Base-by-base conservation (phyloP, 768 basidiomycete species). In the Serendipita sp. region DNA sequence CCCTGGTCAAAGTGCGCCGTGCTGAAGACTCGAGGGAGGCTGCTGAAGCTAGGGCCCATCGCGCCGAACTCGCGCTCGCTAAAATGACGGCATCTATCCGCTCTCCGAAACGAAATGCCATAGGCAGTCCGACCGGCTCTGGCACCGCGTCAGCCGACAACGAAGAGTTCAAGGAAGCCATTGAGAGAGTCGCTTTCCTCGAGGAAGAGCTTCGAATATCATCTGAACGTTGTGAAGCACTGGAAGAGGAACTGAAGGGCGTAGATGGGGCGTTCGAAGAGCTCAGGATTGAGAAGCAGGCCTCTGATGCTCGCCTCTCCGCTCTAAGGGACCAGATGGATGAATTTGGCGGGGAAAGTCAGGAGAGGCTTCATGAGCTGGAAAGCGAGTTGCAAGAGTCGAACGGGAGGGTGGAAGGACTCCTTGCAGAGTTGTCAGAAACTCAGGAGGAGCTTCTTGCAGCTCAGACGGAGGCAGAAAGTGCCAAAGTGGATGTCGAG, bases 1-100 rank as follows among this genome's bases (percentile, higher is more conserved):
- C 65, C 48, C 44, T 54, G 18, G 34, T 44, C 51, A 34, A 63
- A 56, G 30, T 54, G 52, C 46, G 58, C 13, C 35, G 79, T 86
- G 38, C 83, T 82, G 0, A 77, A 78, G 67, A 85, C 85, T 69
- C 85, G 85, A 0, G 87, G 89, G 68, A 75, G 72, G 32, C 79
- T 81, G 11, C 74, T 89, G 62, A 85, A 44, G 41, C 62, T 30
- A 30, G 60, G 44, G 52, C 34, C 32, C 36, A 60, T 46, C 38
- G 41, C 28, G 76, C 76, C 13, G 84, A 88, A 63, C 73, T 90
- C 46, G 78, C 81, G 68, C 81, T 78, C 65, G 81, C 85, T 18
- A 83, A 80, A 65, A 71, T 23, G 56, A 75, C 1, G 82, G 83
- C 62, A 80, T 85, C 66, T 76, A 78, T 69, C 83, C 81, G 32